These are phyloP conservation scores for Hypoxylon fuscum DNA, from an alignment of 495 filamentous ascomycete species.

Conservation along the genomic window DNA sequence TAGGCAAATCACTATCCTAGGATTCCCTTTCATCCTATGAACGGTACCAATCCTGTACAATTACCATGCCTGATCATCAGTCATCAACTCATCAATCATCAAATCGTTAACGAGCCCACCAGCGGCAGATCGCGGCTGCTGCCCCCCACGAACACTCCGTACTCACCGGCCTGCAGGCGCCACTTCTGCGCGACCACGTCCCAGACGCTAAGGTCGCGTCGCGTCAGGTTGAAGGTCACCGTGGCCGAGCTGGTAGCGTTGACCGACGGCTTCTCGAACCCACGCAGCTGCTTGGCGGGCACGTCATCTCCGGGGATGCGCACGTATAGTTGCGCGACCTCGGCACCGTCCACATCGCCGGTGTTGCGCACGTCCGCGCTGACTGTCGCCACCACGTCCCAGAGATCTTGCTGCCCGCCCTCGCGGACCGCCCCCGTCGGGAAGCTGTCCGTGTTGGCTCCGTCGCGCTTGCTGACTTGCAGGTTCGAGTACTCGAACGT, in stretches of 20 bases:
- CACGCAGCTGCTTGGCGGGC: constrained; percentile 68
- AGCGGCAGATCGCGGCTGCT: constrained; percentile 71
- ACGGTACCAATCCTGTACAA: too few relatives aligned
- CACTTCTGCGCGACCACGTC: constrained; percentile 66
- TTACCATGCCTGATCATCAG: constrained; percentile 1
- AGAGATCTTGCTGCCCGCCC: constrained; percentile 66
- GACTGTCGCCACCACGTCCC: constrained; percentile 62
- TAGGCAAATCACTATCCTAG: too few relatives aligned
- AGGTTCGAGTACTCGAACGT: constrained; percentile 59
- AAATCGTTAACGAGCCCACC: constrained; percentile 46
- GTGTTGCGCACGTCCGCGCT: constrained; percentile 62
- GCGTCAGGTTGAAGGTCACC: constrained; percentile 64
- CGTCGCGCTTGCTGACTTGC: constrained; percentile 36
- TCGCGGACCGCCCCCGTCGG: constrained; percentile 53
- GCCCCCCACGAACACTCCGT: constrained; percentile 62
- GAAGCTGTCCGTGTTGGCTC: constrained; percentile 39
- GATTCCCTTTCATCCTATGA: too few relatives aligned
- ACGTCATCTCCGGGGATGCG: constrained; percentile 51
- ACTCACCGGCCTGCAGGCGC: constrained; percentile 56
- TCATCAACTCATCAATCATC: constrained; percentile 2
- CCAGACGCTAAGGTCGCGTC: constrained; percentile 73
- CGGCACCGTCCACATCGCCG: constrained; percentile 56
- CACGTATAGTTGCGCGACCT: constrained; percentile 72
- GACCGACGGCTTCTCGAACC: constrained; percentile 69
- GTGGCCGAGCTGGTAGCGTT: constrained; percentile 49